phyloP scores from a whole-genome alignment of 345 rosid species.

The Dipteronia sinensis region DNA sequence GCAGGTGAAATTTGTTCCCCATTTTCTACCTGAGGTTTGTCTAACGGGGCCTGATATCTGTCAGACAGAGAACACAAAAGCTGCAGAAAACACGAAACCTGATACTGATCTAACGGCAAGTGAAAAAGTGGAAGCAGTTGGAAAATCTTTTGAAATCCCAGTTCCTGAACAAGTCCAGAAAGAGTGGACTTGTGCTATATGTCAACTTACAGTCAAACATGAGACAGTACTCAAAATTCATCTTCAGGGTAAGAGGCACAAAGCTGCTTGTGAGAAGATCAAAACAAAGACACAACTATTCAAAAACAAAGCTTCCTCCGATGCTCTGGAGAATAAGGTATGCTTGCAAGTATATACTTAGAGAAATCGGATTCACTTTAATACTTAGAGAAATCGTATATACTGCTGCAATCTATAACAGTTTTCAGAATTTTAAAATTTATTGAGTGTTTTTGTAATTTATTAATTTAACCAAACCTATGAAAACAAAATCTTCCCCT shows the following conservation, averaged over 20 bases:
- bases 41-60: neutral
- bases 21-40: slow-evolving; percentile 13
- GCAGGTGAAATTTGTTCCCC: slow-evolving; percentile 12
- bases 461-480: too few species aligned
- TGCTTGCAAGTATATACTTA: neutral
- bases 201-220: slow-evolving; percentile 25
- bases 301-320: neutral
- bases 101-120: neutral
- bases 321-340: neutral
- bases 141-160: neutral
- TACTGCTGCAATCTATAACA: too few species aligned
- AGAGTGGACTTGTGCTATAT: slow-evolving; percentile 35
- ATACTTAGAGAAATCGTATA: neutral
- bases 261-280: slow-evolving; percentile 11
- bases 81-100: slow-evolving; percentile 2
- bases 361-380: too few species aligned
- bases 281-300: slow-evolving; percentile 18
- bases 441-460: too few species aligned
- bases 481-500: neutral
- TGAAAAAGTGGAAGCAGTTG: too few species aligned
- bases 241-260: slow-evolving; percentile 34
- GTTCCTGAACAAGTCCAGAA: slow-evolving; percentile 21
- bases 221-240: slow-evolving; percentile 25
- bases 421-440: too few species aligned
- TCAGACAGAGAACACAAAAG: slow-evolving; percentile 3